Base-by-base conservation (phyloP, 345 rosid genomes). In the Anastatica hierochuntica region DNA sequence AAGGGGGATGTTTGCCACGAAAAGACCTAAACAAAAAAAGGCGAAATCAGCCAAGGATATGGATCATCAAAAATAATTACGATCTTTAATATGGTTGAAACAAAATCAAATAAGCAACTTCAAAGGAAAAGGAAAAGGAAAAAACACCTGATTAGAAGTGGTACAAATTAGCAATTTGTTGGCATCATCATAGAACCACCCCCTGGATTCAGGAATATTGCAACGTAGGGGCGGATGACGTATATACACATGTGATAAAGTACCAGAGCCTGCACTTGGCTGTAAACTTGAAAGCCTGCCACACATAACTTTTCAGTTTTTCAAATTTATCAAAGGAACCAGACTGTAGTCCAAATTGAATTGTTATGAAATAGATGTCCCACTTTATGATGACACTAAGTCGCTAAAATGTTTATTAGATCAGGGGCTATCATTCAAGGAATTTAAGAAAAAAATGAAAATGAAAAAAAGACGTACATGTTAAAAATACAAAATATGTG, bases 111-210 rank as follows among this genome's bases (percentile, higher is more conserved):
- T 19, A 29, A 27, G 43, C 19, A 14, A 23, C 31, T 36, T 15
- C 54, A 62, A 24, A 60, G 50, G 40, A 65, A 50, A 58, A 50
- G 14, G 24, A 27, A 19, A 63, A 11, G 24, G 19, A 19, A 63
- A 11, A 30, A 42, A 43, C 3, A 85, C 97, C 95, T 85, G 84
- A 72, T 69, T 67, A 57, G 80, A 71, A 35, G 87, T 74, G 38
- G 80, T 67, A 34, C 79, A 70, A 36, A 85, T 68, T 14, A 88
- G 75, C 66, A 83, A 59, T 75, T 80, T 88, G 74, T 74, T 82
- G 59, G 85, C 95, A 70, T 94, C 97, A 66, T 94, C 99, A 63
- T 88, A 94, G 77, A 75, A 83, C 53, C 85, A 77, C 50, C 85
- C 82, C 55, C 73, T 79, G 51, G 94, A 79, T 53, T 74, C 89